phyloP scores from a whole-genome alignment of 805 yeast species.

The Tetrapisispora nanseiensis region DNA sequence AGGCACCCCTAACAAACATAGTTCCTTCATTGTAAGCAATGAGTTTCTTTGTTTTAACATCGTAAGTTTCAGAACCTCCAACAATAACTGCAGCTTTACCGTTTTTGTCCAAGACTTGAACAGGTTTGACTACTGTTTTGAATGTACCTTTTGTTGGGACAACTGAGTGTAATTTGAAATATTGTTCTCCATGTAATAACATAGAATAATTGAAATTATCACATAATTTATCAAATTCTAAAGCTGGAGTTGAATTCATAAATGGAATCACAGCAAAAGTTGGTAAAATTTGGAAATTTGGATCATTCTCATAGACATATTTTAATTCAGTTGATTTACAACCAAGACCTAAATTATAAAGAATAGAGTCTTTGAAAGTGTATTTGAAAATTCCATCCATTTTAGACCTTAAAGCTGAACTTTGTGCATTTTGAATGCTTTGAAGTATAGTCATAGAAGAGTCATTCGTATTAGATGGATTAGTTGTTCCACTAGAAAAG shows the following conservation, averaged over 20 bases:
- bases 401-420: slow-evolving; percentile 29
- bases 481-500: slow-evolving; percentile 49
- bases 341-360: slow-evolving; percentile 86
- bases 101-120: slow-evolving; percentile 75
- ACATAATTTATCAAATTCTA: slow-evolving; percentile 51
- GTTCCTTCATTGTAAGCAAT: slow-evolving; percentile 77
- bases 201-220: slow-evolving; percentile 82
- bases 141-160: slow-evolving; percentile 63
- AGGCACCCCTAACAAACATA: slow-evolving; percentile 65
- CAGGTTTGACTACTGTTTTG: slow-evolving; percentile 52
- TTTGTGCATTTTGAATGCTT: slow-evolving; percentile 38
- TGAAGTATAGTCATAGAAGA: slow-evolving; percentile 70
- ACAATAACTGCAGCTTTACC: slow-evolving; percentile 70
- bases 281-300: slow-evolving; percentile 77
- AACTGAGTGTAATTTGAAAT: slow-evolving; percentile 61
- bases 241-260: slow-evolving; percentile 50
- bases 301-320: slow-evolving; percentile 67
- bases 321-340: slow-evolving; percentile 68
- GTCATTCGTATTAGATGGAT: slow-evolving; percentile 50
- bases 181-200: slow-evolving; percentile 92
- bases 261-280: slow-evolving; percentile 85
- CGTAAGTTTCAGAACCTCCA: slow-evolving; percentile 62
- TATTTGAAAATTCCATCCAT: slow-evolving; percentile 37
- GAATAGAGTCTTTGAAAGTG: slow-evolving; percentile 59
- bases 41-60: slow-evolving; percentile 55